Evolutionary conservation across 163 green algal genomes (phyloP), one percentile per base, ranked within the genome.

Genomic region (Chlamydomonas reinhardtii): DNA sequence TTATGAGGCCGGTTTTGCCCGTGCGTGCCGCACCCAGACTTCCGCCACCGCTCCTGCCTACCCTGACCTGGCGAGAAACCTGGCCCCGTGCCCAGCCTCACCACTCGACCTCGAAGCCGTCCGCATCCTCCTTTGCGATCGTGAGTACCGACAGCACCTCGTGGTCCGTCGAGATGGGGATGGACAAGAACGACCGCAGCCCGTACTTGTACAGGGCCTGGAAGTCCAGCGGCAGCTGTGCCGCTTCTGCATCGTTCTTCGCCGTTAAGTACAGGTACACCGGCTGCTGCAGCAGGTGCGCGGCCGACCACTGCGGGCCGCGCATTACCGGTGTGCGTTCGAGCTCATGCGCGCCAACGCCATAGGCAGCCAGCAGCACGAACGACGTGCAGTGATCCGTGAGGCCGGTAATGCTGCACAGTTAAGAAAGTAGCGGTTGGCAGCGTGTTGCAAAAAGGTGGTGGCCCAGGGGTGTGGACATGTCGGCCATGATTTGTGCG

Each of bases 31-130:
- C 48, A 56, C 12, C 2, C 48, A 56, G 48, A 2, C 9, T 19
- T 17, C 14, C 12, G 19, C 48, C 48, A 56, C 12, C 43, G 9
- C 48, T 56, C 14, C 12, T 20, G 19, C 48, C 48, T 14, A 17
- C 48, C 48, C 48, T 14, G 8, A 48, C 6, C 48, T 1, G 11
- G 48, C 9, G n/a, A n/a, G n/a, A n/a, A 56, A 56, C 5, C 12
- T 2, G 48, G 9, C 9, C 6, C 48, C 5, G 48, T 17, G 9
- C 74, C 74, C 52, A 11, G 22, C 3, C 89, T 64, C 73, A 95
- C 92, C 91, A 94, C 34, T 95, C 92, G 0, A 94, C 89, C 80
- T 93, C 91, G 72, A 95, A 95, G 22, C 90, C 91, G 37, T 91
- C 86, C 0, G 83, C 66, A 25, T 94, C 87, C 83, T 94, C 82